Evolutionary conservation across 2,329 filamentous ascomycete genomes (phyloP).

Genomic region (Fragosphaeria purpurea): DNA sequence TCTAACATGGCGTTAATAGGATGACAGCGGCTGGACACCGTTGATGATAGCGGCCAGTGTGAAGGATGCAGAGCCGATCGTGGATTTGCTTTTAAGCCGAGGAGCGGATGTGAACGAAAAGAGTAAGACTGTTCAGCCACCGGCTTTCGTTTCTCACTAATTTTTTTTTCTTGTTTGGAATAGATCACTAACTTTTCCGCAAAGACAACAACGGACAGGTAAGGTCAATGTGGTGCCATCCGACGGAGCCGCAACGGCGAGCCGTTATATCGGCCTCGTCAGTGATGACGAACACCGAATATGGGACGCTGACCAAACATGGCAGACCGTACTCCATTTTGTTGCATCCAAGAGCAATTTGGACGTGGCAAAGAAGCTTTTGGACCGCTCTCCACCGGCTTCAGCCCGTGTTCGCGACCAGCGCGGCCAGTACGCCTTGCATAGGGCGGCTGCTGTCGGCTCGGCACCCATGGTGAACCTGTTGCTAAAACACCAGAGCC

Average conservation of each 20-base stretch:
- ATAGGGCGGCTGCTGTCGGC: constrained; percentile 83
- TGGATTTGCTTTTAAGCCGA: constrained; percentile 57
- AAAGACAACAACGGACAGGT: constrained; percentile 58
- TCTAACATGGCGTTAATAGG: constrained; percentile 30
- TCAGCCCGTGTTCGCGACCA: constrained; percentile 74
- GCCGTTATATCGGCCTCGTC: no score
- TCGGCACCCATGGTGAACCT: constrained; percentile 79
- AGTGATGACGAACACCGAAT: no score
- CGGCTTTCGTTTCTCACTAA: no score
- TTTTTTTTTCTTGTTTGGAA: no score
- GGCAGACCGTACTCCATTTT: constrained; percentile 79
- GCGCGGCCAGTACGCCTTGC: constrained; percentile 80
- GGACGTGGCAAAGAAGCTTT: constrained; percentile 67
- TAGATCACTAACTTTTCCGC: no score
- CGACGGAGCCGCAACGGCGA: background rate
- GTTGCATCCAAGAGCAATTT: constrained; percentile 83
- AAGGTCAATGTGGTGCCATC: constrained; percentile 4
- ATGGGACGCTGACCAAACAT: no score
- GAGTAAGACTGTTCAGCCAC: constrained; percentile 33
- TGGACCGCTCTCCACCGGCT: constrained; percentile 59
- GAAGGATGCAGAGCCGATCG: constrained; percentile 58
- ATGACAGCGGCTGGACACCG: constrained; percentile 72
- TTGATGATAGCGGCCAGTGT: constrained; percentile 75
- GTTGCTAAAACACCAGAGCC: constrained; percentile 66
- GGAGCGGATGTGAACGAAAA: constrained; percentile 65